Base-by-base conservation (phyloP, 352 stramenopile genomes). In the Phytopythium boreale region DNA sequence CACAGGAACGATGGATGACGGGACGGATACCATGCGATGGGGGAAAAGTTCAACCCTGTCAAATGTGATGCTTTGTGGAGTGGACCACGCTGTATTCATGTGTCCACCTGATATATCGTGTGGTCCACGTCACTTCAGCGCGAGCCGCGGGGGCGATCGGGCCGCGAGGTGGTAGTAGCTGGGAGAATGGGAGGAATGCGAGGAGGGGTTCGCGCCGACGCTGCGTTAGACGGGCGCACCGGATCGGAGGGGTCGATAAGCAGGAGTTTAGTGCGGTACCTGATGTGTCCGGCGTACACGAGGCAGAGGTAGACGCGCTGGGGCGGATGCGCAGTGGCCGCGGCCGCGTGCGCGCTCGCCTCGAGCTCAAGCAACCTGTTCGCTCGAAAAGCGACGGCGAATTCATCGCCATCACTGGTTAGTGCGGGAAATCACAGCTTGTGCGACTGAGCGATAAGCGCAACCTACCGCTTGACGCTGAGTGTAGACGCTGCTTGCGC, bases 91-190 rank as follows among this genome's bases (percentile, higher is more conserved):
- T 24, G 19, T 49, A 12, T 24, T 49, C 41, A 11, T 49, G 19
- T 49, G 15, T 19, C 3, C 14, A n/a, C 39, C 2, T 49, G 41
- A 49, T 22, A 49, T 49, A 19, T 49, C 41, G 50, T 58, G 64
- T 56, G 58, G 20, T 19, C 46, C 63, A 53, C 27, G 17, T 62
- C 24, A 49, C 62, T 20, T 64, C 31, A 46, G 31, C 50, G 24
- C 59, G 22, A 80, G 44, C 10, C 59, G 64, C 27, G 70, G 62
- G 61, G 68, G 70, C 58, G 36, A 37, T 20, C 24, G 37, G 31
- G 65, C 29, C 24, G 70, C 58, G 57, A 87, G 51, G 27, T 57
- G 61, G 66, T 87, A 87, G 67, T 87, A 87, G 66, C 77, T 87
- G 62, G 24, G 22, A 29, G 44, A 39, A 39, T 39, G 34, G 34